phyloP scores from a whole-genome alignment of 2,329 filamentous ascomycete genomes.

The Trichoderma endophyticum region DNA sequence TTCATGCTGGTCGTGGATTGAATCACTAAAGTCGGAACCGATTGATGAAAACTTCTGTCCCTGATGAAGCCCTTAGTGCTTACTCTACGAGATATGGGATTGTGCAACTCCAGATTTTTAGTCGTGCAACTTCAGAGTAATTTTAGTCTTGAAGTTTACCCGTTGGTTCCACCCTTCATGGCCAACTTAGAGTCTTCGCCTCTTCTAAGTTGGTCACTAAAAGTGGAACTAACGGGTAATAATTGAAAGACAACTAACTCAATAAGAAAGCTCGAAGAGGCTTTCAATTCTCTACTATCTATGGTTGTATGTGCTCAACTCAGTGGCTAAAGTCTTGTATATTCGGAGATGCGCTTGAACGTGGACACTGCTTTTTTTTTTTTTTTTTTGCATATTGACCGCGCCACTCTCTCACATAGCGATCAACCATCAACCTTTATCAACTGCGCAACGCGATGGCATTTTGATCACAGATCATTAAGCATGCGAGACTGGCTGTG shows the following conservation, averaged over 20 bases:
- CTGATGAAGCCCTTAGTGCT: background rate
- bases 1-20: background rate
- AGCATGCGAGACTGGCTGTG: background rate
- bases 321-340: background rate
- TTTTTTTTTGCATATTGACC: background rate
- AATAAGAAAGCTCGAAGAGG: background rate
- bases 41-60: background rate
- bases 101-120: background rate
- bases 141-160: too few relatives aligned
- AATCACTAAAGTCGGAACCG: background rate
- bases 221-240: too few relatives aligned
- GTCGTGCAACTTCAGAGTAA: too few relatives aligned
- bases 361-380: background rate
- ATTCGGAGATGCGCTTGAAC: background rate
- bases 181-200: too few relatives aligned
- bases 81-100: background rate
- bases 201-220: too few relatives aligned
- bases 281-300: background rate
- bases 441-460: background rate
- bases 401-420: background rate
- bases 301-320: background rate
- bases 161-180: too few relatives aligned
- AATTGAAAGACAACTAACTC: background rate
- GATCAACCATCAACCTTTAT: background rate
- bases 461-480: background rate